Conservation (phyloP, 2,329 filamentous ascomycete genomes). For the Passalora sequoiae region DNA sequence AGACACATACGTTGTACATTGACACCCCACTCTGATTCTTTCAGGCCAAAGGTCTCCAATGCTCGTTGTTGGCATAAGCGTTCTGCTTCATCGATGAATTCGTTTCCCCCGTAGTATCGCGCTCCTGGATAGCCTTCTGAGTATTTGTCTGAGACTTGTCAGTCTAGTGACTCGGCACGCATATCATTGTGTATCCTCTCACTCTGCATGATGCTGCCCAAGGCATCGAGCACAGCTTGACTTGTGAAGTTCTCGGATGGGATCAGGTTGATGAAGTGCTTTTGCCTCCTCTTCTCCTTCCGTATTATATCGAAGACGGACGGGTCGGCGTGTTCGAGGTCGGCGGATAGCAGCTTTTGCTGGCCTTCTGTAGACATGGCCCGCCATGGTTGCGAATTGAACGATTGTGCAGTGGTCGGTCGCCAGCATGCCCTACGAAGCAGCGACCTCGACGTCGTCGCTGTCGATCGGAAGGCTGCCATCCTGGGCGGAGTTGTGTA, state of each 20-base stretch:
- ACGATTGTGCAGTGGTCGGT: conserved; percentile 26
- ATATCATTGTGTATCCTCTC: conserved; percentile 33
- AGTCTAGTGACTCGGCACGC: background rate
- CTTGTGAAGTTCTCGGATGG: conserved; percentile 95
- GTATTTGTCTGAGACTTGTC: conserved; percentile 66
- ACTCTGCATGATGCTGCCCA: conserved; percentile 96
- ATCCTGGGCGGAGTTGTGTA: conserved; percentile 28
- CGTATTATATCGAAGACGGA: conserved; percentile 83
- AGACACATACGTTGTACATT: conserved; percentile 78
- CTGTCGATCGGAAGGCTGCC: conserved; percentile 39
- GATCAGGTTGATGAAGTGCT: conserved; percentile 97
- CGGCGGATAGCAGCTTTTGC: conserved; percentile 66
- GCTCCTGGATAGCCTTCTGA: conserved; percentile 97
- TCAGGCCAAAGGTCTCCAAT: conserved; percentile 81
- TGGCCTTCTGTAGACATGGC: conserved; percentile 43
- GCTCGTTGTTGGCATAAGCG: conserved; percentile 90
- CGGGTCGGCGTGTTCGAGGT: conserved; percentile 80
- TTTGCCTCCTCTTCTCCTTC: conserved; percentile 94
- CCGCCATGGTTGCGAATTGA: conserved; percentile 35
- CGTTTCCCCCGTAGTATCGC: conserved; percentile 97
- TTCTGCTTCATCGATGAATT: conserved; percentile 97
- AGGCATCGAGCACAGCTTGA: conserved; percentile 81
- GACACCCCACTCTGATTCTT: conserved; percentile 90
- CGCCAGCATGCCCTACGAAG: conserved; percentile 30
- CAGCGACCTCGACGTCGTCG: conserved; percentile 37